Conservation (phyloP, 495 filamentous ascomycete genomes). For the Xanthoparmelia taractica region DNA sequence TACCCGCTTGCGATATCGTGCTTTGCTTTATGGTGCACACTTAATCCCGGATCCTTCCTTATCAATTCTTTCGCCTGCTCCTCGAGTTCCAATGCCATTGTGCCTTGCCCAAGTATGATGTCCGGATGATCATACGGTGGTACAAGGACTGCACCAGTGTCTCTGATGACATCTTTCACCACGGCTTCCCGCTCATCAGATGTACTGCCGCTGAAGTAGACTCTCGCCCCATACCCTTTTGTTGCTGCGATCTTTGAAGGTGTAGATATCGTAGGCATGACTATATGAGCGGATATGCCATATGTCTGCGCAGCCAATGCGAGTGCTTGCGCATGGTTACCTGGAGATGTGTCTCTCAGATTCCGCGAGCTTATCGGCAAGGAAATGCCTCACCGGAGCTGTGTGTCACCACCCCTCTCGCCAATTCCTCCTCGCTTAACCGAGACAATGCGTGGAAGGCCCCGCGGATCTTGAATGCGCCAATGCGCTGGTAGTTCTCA, state of each 20-base stretch:
- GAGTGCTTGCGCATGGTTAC: conserved; percentile 94
- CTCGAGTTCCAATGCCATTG: conserved; percentile 74
- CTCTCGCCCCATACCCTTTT: conserved; percentile 60
- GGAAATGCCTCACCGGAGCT: conserved; percentile 55
- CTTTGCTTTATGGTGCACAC: conserved; percentile 18
- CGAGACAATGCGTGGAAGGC: conserved; percentile 80
- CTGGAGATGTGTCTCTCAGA: conserved; percentile 26
- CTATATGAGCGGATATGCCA: conserved; percentile 64
- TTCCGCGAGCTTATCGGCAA: neutral
- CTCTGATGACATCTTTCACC: conserved; percentile 52
- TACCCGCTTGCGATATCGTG: neutral
- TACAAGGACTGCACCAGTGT: conserved; percentile 68
- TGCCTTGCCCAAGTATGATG: conserved; percentile 88
- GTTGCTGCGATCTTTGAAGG: conserved; percentile 83
- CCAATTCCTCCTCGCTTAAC: conserved; percentile 56
- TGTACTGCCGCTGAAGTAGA: conserved; percentile 78
- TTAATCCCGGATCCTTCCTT: conserved; percentile 23
- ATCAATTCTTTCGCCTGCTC: conserved; percentile 55
- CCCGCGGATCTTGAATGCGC: conserved; percentile 88
- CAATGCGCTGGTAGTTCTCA: conserved; percentile 85
- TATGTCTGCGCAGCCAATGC: conserved; percentile 70
- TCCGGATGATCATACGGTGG: conserved; percentile 89
- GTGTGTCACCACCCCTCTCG: conserved; percentile 81
- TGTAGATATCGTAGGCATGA: conserved; percentile 82
- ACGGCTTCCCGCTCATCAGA: conserved; percentile 73